Evolutionary conservation across 148 eudicot genomes (phyloP), one percentile per base, ranked within the genome.

Genomic region (Rhododendron williamsianum): DNA sequence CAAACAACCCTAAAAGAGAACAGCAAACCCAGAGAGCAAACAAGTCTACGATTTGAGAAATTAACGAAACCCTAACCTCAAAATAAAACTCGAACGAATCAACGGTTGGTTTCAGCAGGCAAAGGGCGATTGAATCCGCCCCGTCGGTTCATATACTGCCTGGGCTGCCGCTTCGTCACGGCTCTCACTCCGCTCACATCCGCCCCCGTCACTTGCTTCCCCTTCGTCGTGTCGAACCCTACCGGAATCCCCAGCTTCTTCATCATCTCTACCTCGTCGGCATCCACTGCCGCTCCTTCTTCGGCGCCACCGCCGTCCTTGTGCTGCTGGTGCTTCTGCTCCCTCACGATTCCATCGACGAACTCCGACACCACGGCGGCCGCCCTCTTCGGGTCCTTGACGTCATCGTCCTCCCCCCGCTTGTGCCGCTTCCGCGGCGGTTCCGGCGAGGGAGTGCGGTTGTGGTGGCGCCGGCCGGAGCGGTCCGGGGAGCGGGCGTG

Each of bases 71-170:
- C 87, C 87, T 85, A 90, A 78, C 87, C 88, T 86, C 4, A 0
- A 33, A n/a, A 12, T 71, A 30, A 33, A 71, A 80, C 3, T 23
- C 5, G 36, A 52, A 51, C 6, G 1, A 30, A 21, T 90, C 84
- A 95, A 81, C 99, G 97, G 87, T 95, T 96, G 9, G n/a, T 67
- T 81, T 96, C 98, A 80, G 99, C 92, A 19, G 99, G 99, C 90
- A 96, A 89, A 9, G 99, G 99, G n/a, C 99, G 93, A 87, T 95
- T 96, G 38, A 96, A 96, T 1, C 99, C 98, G 18, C 99, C 99
- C 11, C 99, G 91, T 15, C 99, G 91, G 89, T 96, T 96, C 99
- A 96, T 96, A 79, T 96, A 96, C 95, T 96, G 98, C 38, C 98
- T 76, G 9, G 99, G 99, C 90, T 94, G 98, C 43, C 99, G 84